phyloP scores from a whole-genome alignment of 768 basidiomycete species.

The Astraeus odoratus region DNA sequence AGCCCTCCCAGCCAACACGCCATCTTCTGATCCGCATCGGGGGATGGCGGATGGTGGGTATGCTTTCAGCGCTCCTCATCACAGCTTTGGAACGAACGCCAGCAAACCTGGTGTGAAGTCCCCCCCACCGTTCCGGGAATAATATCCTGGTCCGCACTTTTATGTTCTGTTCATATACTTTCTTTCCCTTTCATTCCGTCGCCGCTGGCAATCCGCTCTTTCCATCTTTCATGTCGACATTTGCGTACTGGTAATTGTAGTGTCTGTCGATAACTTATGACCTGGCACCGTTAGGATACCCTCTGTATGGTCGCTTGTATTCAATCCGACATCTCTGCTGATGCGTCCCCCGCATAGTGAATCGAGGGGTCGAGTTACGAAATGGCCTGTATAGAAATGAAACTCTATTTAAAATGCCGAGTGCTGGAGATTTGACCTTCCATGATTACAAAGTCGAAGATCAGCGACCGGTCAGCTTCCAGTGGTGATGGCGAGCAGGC shows the following conservation, averaged over 20 bases:
- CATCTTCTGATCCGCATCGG: conserved; percentile 5
- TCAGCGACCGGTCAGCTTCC: no score
- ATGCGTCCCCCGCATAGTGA: no score
- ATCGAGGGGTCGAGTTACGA: no score
- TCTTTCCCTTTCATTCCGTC: background rate
- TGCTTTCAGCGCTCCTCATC: conserved; percentile 18
- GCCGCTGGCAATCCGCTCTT: conserved; percentile 6
- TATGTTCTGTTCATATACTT: no score
- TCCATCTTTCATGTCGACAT: background rate
- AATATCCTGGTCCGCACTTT: background rate
- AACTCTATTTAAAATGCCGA: no score
- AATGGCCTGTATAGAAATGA: no score
- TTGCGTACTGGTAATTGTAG: conserved; percentile 6
- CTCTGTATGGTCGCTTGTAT: conserved; percentile 12
- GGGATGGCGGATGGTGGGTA: conserved; percentile 14
- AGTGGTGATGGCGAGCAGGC: no score
- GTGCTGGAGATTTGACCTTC: no score
- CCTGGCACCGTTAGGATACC: conserved; percentile 6
- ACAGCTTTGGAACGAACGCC: conserved; percentile 13
- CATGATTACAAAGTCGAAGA: no score
- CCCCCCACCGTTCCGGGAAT: conserved; percentile 11
- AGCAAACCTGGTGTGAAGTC: conserved; percentile 6
- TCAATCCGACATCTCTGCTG: no score
- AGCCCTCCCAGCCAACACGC: conserved; percentile 7
- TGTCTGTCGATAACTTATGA: conserved; percentile 18